phyloP scores from a whole-genome alignment of 2,329 filamentous ascomycete species.

The Stagonosporopsis tanaceti region DNA sequence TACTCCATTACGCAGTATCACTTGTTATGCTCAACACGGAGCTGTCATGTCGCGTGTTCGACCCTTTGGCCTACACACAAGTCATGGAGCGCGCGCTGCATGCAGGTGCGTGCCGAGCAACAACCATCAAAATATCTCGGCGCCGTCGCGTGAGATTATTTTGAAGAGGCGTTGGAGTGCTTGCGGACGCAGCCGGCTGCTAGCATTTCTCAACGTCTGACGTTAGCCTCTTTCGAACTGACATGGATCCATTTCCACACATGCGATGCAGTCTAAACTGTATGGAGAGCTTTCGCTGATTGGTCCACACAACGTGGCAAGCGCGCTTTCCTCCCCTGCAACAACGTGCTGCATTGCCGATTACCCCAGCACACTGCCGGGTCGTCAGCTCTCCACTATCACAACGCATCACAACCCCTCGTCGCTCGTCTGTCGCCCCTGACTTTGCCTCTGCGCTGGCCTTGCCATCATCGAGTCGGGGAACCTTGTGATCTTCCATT shows the following conservation, averaged over 20 bases:
- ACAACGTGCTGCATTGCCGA: constrained; percentile 22
- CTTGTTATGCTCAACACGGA: constrained; percentile 9
- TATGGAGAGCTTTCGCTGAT: constrained; percentile 14
- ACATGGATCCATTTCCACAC: constrained; percentile 33
- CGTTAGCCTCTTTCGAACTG: constrained; percentile 48
- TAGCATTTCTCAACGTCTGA: constrained; percentile 42
- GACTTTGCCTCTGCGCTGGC: constrained; percentile 7
- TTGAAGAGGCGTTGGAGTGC: constrained; percentile 19
- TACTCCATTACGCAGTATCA: constrained; percentile 22
- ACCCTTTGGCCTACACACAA: constrained; percentile 8
- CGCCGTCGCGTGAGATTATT: constrained; percentile 6
- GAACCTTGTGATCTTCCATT: constrained; percentile 17
- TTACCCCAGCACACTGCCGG: constrained; percentile 12
- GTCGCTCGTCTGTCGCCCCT: constrained; percentile 4
- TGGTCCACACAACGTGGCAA: constrained; percentile 8
- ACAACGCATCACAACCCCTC: constrained; percentile 20
- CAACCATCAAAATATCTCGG: constrained; percentile 4
- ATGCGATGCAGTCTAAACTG: constrained; percentile 9
- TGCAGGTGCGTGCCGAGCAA: constrained; percentile 21
- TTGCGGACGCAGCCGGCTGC: constrained; percentile 42
- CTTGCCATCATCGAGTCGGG: constrained; percentile 20
- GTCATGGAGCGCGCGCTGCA: constrained; percentile 9
- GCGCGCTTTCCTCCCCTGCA: constrained; percentile 11
- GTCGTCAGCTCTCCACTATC: constrained; percentile 17
- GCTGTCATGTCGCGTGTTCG: constrained; percentile 22